Evolutionary conservation across 805 yeast genomes (phyloP).

Genomic region (Jamesozyma rosinii): DNA sequence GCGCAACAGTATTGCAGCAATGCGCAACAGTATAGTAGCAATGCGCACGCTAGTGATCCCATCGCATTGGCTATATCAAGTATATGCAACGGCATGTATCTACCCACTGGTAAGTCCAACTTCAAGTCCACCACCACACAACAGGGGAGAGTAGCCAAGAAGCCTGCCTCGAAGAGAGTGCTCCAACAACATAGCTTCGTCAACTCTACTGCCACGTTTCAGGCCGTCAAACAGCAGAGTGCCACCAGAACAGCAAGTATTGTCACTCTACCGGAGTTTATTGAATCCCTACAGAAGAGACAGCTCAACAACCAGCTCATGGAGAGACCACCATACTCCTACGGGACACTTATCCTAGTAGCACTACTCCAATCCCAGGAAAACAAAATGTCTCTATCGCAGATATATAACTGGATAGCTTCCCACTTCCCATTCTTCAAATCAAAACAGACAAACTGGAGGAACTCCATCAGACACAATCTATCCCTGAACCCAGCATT

Average conservation of each 20-base stretch:
- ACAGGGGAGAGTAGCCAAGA: background rate
- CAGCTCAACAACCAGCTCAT: background rate
- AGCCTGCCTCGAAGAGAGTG: background rate
- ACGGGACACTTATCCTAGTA: conserved; percentile 88
- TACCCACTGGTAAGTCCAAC: too few species aligned
- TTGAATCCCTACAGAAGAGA: conserved; percentile 1
- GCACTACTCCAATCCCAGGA: conserved; percentile 76
- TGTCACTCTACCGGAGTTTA: background rate
- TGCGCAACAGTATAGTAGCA: too few species aligned
- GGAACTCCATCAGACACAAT: conserved; percentile 90
- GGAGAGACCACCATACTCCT: conserved; percentile 69
- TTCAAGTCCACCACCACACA: too few species aligned
- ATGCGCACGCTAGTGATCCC: too few species aligned
- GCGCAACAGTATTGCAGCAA: too few species aligned
- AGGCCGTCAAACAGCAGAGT: background rate
- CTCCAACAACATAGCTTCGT: background rate
- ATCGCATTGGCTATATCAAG: too few species aligned
- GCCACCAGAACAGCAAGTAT: background rate
- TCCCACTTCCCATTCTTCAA: conserved; percentile 73
- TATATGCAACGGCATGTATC: too few species aligned
- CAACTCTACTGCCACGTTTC: background rate
- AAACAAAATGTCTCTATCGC: conserved; percentile 62
- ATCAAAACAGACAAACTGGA: conserved; percentile 86
- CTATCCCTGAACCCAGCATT: conserved; percentile 89
- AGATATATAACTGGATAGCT: conserved; percentile 86